A percentile compares a stretch with the other conserved stretches of the same genome.
These are phyloP conservation scores for Colletotrichum neosansevieriae DNA, from an alignment of 2,329 filamentous ascomycete species.

Conservation along the genomic window DNA sequence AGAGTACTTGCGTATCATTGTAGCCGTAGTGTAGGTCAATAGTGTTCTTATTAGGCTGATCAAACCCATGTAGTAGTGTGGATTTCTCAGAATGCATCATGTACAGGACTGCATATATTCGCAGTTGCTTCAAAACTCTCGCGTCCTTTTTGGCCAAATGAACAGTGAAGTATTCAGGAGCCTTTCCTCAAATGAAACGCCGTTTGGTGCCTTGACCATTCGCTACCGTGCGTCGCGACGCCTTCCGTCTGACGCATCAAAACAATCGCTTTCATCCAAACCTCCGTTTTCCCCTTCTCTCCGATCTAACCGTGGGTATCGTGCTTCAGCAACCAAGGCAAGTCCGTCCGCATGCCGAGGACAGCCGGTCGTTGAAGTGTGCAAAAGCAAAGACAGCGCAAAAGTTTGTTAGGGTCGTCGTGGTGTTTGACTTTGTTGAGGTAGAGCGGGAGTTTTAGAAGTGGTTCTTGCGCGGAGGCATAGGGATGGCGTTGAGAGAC, in stretches of 20 bases:
- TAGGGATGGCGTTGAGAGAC: conserved; percentile 28
- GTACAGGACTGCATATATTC: conserved; percentile 19
- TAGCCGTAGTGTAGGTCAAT: neutral
- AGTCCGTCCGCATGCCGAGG: conserved; percentile 26
- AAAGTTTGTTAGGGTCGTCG: conserved; percentile 5
- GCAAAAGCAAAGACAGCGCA: conserved; percentile 18
- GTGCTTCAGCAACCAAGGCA: conserved; percentile 18
- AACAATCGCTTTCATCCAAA: conserved; percentile 8
- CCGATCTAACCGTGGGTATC: conserved; percentile 36
- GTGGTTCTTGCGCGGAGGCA: conserved; percentile 26
- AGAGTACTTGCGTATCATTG: neutral
- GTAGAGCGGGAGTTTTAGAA: conserved; percentile 6
- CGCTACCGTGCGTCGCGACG: conserved; percentile 23
- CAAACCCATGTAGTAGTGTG: conserved; percentile 14
- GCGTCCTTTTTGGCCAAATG: neutral
- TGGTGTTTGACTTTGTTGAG: neutral
- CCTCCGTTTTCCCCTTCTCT: conserved; percentile 11
- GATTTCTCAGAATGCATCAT: conserved; percentile 16
- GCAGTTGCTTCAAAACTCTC: conserved; percentile 6
- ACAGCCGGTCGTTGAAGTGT: conserved; percentile 21
- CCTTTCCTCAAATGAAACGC: conserved; percentile 33
- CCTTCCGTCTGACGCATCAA: conserved; percentile 17
- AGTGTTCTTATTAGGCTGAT: conserved; percentile 14
- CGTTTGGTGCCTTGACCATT: conserved; percentile 29
- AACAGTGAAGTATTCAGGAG: conserved; percentile 1